Evolutionary conservation across 2,329 filamentous ascomycete species (phyloP).

Genomic region (Hypocreales sp.): DNA sequence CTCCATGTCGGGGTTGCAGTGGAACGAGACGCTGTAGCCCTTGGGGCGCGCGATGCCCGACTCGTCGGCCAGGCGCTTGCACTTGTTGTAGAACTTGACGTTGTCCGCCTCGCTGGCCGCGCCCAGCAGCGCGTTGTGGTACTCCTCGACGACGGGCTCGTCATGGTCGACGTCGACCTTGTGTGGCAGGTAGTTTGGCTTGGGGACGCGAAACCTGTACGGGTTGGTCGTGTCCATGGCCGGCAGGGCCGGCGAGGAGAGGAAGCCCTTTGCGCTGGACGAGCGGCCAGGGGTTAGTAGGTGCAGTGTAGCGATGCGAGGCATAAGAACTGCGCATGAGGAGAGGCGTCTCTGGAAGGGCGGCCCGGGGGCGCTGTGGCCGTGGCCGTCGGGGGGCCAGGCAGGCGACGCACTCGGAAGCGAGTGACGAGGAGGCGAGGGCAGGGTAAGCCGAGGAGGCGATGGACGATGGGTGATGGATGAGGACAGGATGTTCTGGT

Average conservation of each 20-base stretch:
- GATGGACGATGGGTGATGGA: no score
- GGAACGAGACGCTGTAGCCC: conserved; percentile 86
- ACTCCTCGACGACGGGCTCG: conserved; percentile 34
- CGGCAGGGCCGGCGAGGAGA: background rate
- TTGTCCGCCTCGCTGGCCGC: conserved; percentile 37
- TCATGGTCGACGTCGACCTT: conserved; percentile 34
- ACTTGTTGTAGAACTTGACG: conserved; percentile 39
- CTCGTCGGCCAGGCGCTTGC: conserved; percentile 38
- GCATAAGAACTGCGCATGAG: no score
- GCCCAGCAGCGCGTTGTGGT: conserved; percentile 32
- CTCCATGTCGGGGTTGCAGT: conserved; percentile 89
- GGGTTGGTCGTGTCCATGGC: conserved; percentile 25
- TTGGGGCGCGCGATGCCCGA: conserved; percentile 65
- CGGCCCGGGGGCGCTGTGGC: no score
- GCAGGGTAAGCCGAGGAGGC: no score
- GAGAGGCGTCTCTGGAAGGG: no score
- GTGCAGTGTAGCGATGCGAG: no score
- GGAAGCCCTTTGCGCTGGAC: no score
- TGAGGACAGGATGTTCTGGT: no score
- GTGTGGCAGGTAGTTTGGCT: conserved; percentile 45
- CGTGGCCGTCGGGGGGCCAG: no score
- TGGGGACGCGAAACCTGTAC: conserved; percentile 38
- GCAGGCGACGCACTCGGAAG: no score
- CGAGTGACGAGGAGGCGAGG: no score
- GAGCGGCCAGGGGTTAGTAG: no score